phyloP scores from a whole-genome alignment of 2,329 filamentous ascomycete species.

The Chaetothyriales sp. region DNA sequence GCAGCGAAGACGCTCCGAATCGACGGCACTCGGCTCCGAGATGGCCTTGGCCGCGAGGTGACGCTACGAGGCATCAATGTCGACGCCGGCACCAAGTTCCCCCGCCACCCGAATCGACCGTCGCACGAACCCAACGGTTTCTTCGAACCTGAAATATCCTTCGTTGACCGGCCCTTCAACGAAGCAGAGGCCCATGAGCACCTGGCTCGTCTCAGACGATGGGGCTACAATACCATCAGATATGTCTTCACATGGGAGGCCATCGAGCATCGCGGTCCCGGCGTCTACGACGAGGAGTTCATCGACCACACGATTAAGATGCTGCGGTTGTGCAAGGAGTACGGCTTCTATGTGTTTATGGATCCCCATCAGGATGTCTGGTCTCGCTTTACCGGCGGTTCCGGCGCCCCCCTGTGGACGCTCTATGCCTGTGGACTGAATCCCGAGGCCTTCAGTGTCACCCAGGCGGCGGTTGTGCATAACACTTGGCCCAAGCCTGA shows the following conservation, averaged over 20 bases:
- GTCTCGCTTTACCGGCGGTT: conserved; percentile 88
- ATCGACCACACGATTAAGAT: conserved; percentile 81
- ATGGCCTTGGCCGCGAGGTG: conserved; percentile 66
- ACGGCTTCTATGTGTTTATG: conserved; percentile 95
- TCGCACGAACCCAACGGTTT: conserved; percentile 67
- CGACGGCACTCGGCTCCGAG: conserved; percentile 72
- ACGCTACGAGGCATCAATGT: conserved; percentile 88
- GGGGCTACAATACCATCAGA: conserved; percentile 89
- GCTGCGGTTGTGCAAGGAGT: conserved; percentile 67
- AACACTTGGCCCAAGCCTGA: conserved; percentile 79
- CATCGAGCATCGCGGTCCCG: conserved; percentile 83
- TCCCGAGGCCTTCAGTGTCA: conserved; percentile 67
- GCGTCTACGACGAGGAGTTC: conserved; percentile 85
- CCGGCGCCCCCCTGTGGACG: conserved; percentile 95
- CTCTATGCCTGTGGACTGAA: conserved; percentile 87
- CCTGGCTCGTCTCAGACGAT: conserved; percentile 70
- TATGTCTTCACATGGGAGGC: conserved; percentile 99
- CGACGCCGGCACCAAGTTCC: conserved; percentile 79
- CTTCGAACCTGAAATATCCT: conserved; percentile 81
- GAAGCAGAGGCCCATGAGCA: conserved; percentile 70
- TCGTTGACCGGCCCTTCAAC: conserved; percentile 71
- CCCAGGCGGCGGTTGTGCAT: conserved; percentile 84
- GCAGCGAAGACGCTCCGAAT: conserved; percentile 62
- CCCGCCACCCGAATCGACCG: conserved; percentile 62
- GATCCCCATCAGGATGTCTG: conserved; percentile 99